A percentile compares a stretch with the other conserved stretches of the same genome.
phyloP scores from a whole-genome alignment of 495 filamentous ascomycete species.

The Aspergillus carlsbadensis region DNA sequence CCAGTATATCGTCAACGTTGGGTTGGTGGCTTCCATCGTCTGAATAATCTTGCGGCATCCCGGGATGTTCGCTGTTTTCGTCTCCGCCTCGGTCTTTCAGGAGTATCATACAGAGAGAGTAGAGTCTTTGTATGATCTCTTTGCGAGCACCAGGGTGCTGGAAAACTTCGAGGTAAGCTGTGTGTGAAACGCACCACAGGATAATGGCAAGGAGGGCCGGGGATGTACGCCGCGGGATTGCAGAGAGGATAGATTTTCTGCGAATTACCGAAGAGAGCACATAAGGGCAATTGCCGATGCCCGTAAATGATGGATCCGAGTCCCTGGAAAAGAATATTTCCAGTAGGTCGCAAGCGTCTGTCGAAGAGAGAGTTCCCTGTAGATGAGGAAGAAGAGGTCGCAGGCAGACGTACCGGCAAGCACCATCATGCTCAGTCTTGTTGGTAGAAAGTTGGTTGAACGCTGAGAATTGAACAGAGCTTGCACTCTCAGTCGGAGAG shows the following conservation, averaged over 20 bases:
- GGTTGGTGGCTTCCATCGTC: constrained; percentile 4
- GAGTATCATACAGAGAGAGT: constrained; percentile 26
- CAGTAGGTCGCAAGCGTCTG: constrained; percentile 48
- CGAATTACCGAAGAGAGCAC: constrained; percentile 38
- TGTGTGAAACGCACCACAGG: constrained; percentile 41
- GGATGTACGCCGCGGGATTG: constrained; percentile 30
- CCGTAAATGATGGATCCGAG: no score
- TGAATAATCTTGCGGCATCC: no score
- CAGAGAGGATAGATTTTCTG: constrained; percentile 33
- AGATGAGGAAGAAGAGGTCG: constrained; percentile 36
- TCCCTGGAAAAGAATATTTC: constrained; percentile 46
- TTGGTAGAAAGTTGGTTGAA: no score
- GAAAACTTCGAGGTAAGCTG: constrained; percentile 34
- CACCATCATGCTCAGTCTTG: no score
- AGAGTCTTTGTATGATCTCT: constrained; percentile 27
- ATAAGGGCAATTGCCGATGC: constrained; percentile 41
- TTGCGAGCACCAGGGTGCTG: constrained; percentile 26
- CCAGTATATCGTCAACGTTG: no score
- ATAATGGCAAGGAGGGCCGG: constrained; percentile 37
- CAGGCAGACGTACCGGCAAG: constrained; percentile 22
- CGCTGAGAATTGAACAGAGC: no score
- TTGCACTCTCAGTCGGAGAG: no score
- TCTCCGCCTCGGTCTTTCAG: constrained; percentile 16
- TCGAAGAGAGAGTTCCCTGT: constrained; percentile 36
- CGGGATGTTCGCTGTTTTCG: no score